Evolutionary conservation across 306 rosid genomes (phyloP), one percentile per base, ranked within the genome.

Genomic region (Lathyrus sativus): DNA sequence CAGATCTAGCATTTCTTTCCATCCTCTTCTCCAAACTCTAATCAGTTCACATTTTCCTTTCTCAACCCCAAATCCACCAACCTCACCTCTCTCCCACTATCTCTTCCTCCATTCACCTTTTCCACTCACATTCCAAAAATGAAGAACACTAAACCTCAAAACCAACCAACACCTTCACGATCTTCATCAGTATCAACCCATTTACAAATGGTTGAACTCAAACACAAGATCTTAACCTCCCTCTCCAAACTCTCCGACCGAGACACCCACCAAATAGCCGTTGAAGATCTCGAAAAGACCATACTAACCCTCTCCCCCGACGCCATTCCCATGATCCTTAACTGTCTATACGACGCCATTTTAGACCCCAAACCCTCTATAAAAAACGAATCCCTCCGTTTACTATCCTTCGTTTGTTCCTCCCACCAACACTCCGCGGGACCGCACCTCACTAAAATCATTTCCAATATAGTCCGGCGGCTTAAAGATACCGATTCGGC

Each of bases 221-320:
- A 95, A 78, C 97, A 91, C 24, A 74, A 89, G 53, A 85, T 90
- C 74, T 87, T 95, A 35, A 95, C 95, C 6, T 87, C 99, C 0
- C 86, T 95, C 41, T 85, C 96, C 0, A 95, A 95, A 68, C 97
- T 95, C 31, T 81, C 99, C 3, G 99, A 95, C 77, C 74, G 99
- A 15, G 99, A 95, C 86, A 95, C 97, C 1, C 82, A 90, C 77
- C 99, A 90, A 76, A 88, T 95, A 86, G 96, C 99, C 35, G 83
- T 90, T 0, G 95, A 95, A 4, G 97, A 95, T 83, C 83, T 90
- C 22, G 92, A 88, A 57, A 88, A 86, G 50, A 95, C 82, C 48
- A 84, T 85, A 43, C 78, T 81, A 2, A 33, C 81, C 42, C 89
- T 95, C 7, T 75, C 96, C 0, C 79, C 95, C 0, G 96, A 95